Evolutionary conservation across 352 stramenopile genomes (phyloP), one percentile per base, ranked within the genome.

Genomic region (Thalassiosira exigua): DNA sequence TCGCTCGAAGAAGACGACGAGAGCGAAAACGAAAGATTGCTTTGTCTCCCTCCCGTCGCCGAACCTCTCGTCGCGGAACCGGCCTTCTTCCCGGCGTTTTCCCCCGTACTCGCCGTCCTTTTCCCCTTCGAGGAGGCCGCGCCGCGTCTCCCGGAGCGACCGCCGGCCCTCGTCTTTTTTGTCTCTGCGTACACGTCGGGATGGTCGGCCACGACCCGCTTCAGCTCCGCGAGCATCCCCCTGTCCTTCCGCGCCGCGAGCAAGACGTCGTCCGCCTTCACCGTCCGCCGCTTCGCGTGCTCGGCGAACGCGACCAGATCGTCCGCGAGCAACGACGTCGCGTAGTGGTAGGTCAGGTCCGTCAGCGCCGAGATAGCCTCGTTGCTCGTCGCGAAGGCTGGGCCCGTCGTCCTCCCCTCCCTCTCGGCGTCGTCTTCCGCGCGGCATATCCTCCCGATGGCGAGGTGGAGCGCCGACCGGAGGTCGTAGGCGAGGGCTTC

Each of bases 301-400:
- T 69, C 64, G 1, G 67, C 75, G 70, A 93, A 93, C 30, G 78
- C 69, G 3, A 77, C 42, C 4, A 92, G 58, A 81, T 93, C 88
- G 30, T 79, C 77, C 24, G 75, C 69, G 27, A 93, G 46, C 2
- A 59, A 64, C 19, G 71, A 81, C 24, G 85, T 90, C 2, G 81
- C 59, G 66, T 90, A 93, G 50, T 91, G 84, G 72, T 74, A 93
- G 2, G 71, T 81, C n/a, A 93, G 58, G 46, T 93, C 86, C 0
- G 83, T 87, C 19, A 93, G 69, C 17, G 85, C 72, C 7, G 33
- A 30, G 32, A 92, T 81, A 9, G 84, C 85, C 2, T 48, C 39
- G 11, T 69, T 27, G 12, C 53, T 87, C 30, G 84, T 90, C 11
- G 29, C 7, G n/a, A 42, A 44, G 21, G 32, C 21, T 32, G 57